Conservation (phyloP, 768 basidiomycete genomes). For the Podaxis sp. region DNA sequence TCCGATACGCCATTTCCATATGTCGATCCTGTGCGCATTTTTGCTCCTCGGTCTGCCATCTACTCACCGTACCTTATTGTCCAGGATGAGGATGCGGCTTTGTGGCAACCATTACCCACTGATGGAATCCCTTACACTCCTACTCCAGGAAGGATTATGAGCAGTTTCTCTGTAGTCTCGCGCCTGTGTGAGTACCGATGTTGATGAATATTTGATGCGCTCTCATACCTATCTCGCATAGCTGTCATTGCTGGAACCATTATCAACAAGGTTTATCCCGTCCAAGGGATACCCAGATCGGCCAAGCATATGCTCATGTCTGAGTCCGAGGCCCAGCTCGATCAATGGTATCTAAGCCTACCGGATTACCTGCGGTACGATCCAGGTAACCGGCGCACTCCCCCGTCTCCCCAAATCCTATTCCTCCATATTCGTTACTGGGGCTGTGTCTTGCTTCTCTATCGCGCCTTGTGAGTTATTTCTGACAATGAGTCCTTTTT, state of each 20-base stretch:
- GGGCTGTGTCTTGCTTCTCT: slow-evolving; percentile 68
- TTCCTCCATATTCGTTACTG: slow-evolving; percentile 75
- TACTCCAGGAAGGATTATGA: slow-evolving; percentile 46
- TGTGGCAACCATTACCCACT: slow-evolving; percentile 49
- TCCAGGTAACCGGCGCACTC: slow-evolving; percentile 45
- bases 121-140: slow-evolving; percentile 43
- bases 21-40: slow-evolving; percentile 46
- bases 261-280: slow-evolving; percentile 67
- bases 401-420: slow-evolving; percentile 64
- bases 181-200: slow-evolving; percentile 48
- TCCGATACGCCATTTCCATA: slow-evolving; percentile 66
- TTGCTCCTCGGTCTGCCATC: not conserved
- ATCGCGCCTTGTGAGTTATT: slow-evolving; percentile 73
- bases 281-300: slow-evolving; percentile 45
- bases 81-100: slow-evolving; percentile 58
- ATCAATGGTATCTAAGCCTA: slow-evolving; percentile 72
- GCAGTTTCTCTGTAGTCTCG: slow-evolving; percentile 53
- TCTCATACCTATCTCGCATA: slow-evolving; percentile 23
- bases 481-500: not conserved
- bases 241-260: slow-evolving; percentile 68
- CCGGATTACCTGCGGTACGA: slow-evolving; percentile 65
- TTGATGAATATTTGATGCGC: not conserved
- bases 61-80: slow-evolving; percentile 12
- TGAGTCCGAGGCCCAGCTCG: slow-evolving; percentile 62
- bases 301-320: slow-evolving; percentile 49